A percentile compares a stretch with the other conserved stretches of the same genome.
Evolutionary conservation across 2,329 filamentous ascomycete genomes (phyloP).

Genomic region (Talaromyces sp.): DNA sequence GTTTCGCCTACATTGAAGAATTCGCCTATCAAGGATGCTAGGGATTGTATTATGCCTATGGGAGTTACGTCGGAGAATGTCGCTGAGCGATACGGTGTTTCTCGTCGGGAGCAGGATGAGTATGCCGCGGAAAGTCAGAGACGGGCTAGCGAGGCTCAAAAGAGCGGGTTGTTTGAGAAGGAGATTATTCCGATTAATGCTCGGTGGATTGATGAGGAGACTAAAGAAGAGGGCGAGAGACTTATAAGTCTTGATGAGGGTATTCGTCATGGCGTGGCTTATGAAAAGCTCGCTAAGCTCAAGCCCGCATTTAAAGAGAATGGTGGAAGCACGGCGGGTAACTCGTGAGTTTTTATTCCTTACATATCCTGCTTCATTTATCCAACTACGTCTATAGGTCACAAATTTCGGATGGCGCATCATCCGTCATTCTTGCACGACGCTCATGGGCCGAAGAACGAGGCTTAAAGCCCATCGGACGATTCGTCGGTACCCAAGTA

Average conservation of each 20-base stretch:
- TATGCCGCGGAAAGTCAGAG: slow-evolving; percentile 82
- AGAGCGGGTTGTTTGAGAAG: slow-evolving; percentile 79
- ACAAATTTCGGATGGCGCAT: slow-evolving; percentile 53
- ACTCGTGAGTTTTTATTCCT: slow-evolving; percentile 10
- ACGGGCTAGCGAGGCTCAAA: slow-evolving; percentile 80
- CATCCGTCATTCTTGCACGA: slow-evolving; percentile 86
- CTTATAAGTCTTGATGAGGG: slow-evolving; percentile 66
- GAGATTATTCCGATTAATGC: slow-evolving; percentile 89
- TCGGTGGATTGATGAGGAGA: slow-evolving; percentile 69
- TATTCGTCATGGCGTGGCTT: slow-evolving; percentile 80
- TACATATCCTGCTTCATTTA: too few species aligned
- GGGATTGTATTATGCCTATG: slow-evolving; percentile 87
- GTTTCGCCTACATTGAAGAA: slow-evolving; percentile 26
- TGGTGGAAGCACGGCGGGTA: slow-evolving; percentile 75
- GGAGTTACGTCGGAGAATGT: slow-evolving; percentile 95
- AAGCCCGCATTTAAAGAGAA: slow-evolving; percentile 76
- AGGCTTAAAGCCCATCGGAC: slow-evolving; percentile 81
- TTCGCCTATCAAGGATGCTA: slow-evolving; percentile 58
- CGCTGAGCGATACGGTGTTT: slow-evolving; percentile 77
- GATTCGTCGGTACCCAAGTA: slow-evolving; percentile 84
- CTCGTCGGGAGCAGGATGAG: slow-evolving; percentile 72
- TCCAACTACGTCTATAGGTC: slow-evolving; percentile 22
- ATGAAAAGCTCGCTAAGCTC: slow-evolving; percentile 74
- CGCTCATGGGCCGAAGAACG: slow-evolving; percentile 79
- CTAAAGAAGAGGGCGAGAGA: slow-evolving; percentile 71